Evolutionary conservation across 257 asterid genomes (phyloP).

Genomic region (Plantago elongata): DNA sequence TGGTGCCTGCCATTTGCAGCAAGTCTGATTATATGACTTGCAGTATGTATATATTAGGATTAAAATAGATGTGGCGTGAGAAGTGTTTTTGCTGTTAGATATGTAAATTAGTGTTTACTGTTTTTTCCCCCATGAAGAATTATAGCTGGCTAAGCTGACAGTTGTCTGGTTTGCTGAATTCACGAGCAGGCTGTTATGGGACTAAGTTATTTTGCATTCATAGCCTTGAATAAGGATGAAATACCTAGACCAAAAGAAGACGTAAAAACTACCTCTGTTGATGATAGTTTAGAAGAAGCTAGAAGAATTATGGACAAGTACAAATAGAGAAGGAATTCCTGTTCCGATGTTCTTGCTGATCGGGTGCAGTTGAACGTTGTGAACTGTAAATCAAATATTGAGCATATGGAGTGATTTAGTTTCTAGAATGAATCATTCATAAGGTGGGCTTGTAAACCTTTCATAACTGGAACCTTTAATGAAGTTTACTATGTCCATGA

Average conservation of each 20-base stretch:
- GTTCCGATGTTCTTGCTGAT: background rate
- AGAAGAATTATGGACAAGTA: constrained; percentile 90
- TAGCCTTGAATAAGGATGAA: constrained; percentile 86
- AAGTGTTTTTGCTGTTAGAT: no score
- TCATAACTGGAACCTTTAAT: no score
- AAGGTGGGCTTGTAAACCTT: no score
- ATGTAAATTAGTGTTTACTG: background rate
- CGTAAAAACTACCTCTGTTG: constrained; percentile 42
- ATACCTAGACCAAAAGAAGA: constrained; percentile 55
- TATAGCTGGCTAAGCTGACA: background rate
- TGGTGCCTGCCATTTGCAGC: background rate
- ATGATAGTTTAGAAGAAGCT: constrained; percentile 90
- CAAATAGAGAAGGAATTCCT: constrained; percentile 34
- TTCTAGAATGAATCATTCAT: background rate
- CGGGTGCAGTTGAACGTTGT: background rate
- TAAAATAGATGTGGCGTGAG: background rate
- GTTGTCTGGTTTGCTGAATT: background rate
- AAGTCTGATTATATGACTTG: background rate
- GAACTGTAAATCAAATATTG: background rate
- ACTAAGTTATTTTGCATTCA: constrained; percentile 65
- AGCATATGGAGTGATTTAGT: background rate
- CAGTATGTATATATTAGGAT: background rate
- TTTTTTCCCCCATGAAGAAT: background rate
- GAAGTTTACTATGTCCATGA: no score
- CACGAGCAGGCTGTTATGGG: constrained; percentile 83